A percentile compares a stretch with the other conserved stretches of the same genome.
Evolutionary conservation across 2,329 filamentous ascomycete species (phyloP).

Genomic region (Gliomastix tumulicola): DNA sequence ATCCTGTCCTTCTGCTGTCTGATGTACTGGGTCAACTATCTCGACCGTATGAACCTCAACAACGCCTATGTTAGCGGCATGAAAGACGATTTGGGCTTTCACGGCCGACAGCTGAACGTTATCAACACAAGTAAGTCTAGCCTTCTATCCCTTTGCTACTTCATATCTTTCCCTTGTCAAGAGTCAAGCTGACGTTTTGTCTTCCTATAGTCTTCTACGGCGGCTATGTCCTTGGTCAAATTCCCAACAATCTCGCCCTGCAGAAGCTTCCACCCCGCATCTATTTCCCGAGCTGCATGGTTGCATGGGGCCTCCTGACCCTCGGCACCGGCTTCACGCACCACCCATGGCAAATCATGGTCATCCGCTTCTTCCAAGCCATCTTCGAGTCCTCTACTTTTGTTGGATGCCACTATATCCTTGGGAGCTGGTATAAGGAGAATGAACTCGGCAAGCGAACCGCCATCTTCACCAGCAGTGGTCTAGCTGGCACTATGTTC

Average conservation of each 20-base stretch:
- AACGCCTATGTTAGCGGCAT: constrained; percentile 31
- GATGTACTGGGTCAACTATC: constrained; percentile 3
- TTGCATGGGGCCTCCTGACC: constrained; percentile 57
- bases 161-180: not conserved
- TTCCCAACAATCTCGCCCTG: constrained; percentile 56
- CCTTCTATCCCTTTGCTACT: constrained; percentile 8
- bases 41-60: constrained; percentile 16
- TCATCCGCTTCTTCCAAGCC: constrained; percentile 30
- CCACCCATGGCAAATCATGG: constrained; percentile 26
- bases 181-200: no score
- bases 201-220: not conserved
- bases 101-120: constrained; percentile 28
- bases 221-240: constrained; percentile 45
- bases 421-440: constrained; percentile 51
- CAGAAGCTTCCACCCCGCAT: constrained; percentile 55
- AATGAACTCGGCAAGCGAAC: constrained; percentile 55
- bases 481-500: constrained; percentile 45
- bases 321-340: constrained; percentile 41
- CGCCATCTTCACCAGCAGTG: constrained; percentile 56
- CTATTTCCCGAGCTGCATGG: constrained; percentile 58
- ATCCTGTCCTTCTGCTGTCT: constrained; percentile 1
- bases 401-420: constrained; percentile 32
- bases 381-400: constrained; percentile 29
- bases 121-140: constrained; percentile 25
- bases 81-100: constrained; percentile 24